Evolutionary conservation across 2,329 filamentous ascomycete genomes (phyloP).

Genomic region (Talaromyces rugulosus): DNA sequence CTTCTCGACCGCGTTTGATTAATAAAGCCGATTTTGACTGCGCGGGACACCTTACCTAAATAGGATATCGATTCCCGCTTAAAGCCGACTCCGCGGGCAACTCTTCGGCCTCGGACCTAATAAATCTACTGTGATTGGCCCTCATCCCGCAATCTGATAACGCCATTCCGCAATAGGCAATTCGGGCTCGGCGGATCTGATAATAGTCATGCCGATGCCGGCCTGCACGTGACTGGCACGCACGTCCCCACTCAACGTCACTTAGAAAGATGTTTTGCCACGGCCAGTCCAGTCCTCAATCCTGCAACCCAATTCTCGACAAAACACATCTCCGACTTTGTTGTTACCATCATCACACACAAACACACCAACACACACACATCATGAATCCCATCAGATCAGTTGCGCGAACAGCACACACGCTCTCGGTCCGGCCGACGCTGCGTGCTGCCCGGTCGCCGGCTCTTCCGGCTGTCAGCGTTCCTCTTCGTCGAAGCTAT

Average conservation of each 20-base stretch:
- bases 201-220: slow-evolving; percentile 9
- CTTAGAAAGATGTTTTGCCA: slow-evolving; percentile 7
- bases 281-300: not conserved
- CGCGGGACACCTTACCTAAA: not conserved
- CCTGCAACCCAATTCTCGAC: not conserved
- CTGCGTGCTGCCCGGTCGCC: slow-evolving; percentile 8
- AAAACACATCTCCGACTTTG: not conserved
- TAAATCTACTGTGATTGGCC: not conserved
- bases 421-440: slow-evolving; percentile 11
- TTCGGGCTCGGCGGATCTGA: not conserved
- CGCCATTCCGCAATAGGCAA: not conserved
- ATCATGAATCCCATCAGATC: slow-evolving; percentile 13
- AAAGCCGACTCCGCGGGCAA: not conserved
- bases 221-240: slow-evolving; percentile 2
- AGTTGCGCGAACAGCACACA: slow-evolving; percentile 8
- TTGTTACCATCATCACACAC: not conserved
- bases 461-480: slow-evolving; percentile 1
- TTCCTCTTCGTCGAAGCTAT: slow-evolving; percentile 44
- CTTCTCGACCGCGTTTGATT: not conserved
- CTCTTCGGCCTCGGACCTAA: not conserved
- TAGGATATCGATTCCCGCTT: not conserved
- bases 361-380: not conserved
- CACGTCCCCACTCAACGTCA: not conserved
- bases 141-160: slow-evolving; percentile 4
- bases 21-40: not conserved